Evolutionary conservation across 768 basidiomycete genomes (phyloP), one percentile per base, ranked within the genome.

Genomic region (Cantharellus cinnabarinus): DNA sequence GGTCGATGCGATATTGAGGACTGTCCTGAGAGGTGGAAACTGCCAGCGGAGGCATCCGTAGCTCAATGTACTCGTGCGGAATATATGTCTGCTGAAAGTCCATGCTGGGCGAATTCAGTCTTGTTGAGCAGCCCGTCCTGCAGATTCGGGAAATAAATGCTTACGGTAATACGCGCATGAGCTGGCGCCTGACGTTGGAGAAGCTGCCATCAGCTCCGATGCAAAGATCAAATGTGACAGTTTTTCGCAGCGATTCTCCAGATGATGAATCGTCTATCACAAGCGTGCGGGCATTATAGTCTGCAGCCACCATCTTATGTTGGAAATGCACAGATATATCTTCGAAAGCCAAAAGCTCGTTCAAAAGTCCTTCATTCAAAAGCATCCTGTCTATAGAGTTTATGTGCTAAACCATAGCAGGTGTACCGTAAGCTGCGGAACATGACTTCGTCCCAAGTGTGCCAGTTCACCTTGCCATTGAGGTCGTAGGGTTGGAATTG

Each of bases 21-120:
- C 76, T 75, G 68, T 79, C 86, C 69, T 74, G 50, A 29, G 20
- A 29, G 62, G 64, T 56, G 7, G 52, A 54, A 66, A 64, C 10
- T 1, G 68, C 65, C n/a, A 70, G 70, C 69, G 93, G 79, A 67
- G 90, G 89, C 80, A 99, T 89, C 74, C 84, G 88, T 61, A 98
- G 78, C 75, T 99, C 94, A 67, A 98, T 76, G 71, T 98, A 99
- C 69, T 93, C 90, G 67, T 97, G 89, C 59, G 80, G 83, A 68
- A 97, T 89, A 72, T 94, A 98, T 70, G 85, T 83, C 71, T 97
- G 94, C 67, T 84, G 81, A 72, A 84, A 95, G 74, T 94, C 79
- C 83, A 95, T 90, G 70, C 94, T 95, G 68, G 63, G 38, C 65
- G 63, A 62, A 59, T 55, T 39, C 15, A 41, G 35, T 54, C 35